A percentile compares a stretch with the other conserved stretches of the same genome.
These are phyloP conservation scores for Lipomyces kockii DNA, from an alignment of 805 yeast genomes.

Conservation along the genomic window DNA sequence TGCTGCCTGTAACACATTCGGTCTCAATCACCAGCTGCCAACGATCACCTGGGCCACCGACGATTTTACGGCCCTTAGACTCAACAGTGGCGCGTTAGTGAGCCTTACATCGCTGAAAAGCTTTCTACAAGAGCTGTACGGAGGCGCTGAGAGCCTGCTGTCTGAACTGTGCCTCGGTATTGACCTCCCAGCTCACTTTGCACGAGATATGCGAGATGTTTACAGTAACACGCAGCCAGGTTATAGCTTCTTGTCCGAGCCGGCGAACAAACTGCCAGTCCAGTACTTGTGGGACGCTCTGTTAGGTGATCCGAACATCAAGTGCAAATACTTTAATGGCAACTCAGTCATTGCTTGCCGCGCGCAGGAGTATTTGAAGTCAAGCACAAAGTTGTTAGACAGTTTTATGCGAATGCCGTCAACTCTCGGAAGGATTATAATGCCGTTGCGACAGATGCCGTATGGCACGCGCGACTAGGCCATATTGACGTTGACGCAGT, in stretches of 20 bases:
- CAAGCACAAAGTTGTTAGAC: neutral
- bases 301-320: neutral
- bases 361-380: neutral
- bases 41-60: neutral
- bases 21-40: neutral
- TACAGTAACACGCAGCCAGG: neutral
- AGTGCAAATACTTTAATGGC: neutral
- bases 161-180: neutral
- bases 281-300: neutral
- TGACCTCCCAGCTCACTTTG: neutral
- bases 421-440: too few species aligned
- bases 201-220: neutral
- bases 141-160: neutral
- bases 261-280: neutral
- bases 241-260: neutral
- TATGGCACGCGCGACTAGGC: too few species aligned
- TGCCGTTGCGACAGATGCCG: too few species aligned
- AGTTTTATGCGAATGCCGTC: too few species aligned
- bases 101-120: neutral
- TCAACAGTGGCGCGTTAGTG: neutral
- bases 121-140: neutral
- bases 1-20: neutral
- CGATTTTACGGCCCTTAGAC: neutral
- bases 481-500: too few species aligned
- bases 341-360: neutral